A percentile compares a stretch with the other conserved stretches of the same genome.
These are phyloP conservation scores for Penicillium digitatum DNA, from an alignment of 2,329 filamentous ascomycete species.

Conservation along the genomic window DNA sequence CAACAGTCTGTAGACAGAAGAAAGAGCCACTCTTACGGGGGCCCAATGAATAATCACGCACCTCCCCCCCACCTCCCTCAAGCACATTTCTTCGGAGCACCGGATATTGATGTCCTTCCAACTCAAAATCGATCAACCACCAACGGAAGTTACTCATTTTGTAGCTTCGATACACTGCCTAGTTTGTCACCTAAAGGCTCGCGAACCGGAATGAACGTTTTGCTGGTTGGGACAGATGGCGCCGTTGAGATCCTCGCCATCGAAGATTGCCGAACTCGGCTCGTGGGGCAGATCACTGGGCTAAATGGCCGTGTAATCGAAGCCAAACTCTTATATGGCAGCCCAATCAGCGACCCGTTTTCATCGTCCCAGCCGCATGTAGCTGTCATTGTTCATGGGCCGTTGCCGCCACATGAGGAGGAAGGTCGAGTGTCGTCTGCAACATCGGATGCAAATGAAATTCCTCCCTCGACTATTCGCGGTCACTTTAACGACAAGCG, in stretches of 20 bases:
- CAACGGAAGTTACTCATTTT: slow-evolving; percentile 66
- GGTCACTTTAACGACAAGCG: slow-evolving; percentile 21
- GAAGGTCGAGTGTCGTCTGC: slow-evolving; percentile 31
- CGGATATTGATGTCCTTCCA: slow-evolving; percentile 63
- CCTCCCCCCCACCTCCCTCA: slow-evolving; percentile 72
- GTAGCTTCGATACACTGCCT: slow-evolving; percentile 70
- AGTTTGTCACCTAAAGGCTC: slow-evolving; percentile 43
- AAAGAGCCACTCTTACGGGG: slow-evolving; percentile 38
- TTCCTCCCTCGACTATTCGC: slow-evolving; percentile 26
- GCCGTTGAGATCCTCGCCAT: slow-evolving; percentile 72
- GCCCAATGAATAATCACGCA: slow-evolving; percentile 34
- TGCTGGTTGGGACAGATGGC: slow-evolving; percentile 76
- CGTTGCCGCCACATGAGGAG: slow-evolving; percentile 54
- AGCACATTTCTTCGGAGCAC: slow-evolving; percentile 70
- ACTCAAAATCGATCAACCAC: slow-evolving; percentile 20
- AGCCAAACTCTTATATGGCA: slow-evolving; percentile 78
- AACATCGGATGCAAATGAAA: slow-evolving; percentile 36
- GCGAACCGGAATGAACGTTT: slow-evolving; percentile 55
- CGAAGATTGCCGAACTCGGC: slow-evolving; percentile 66
- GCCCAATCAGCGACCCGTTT: slow-evolving; percentile 50
- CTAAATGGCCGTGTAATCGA: slow-evolving; percentile 74
- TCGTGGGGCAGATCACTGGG: slow-evolving; percentile 67
- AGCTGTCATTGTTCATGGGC: slow-evolving; percentile 75
- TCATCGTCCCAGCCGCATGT: slow-evolving; percentile 66
- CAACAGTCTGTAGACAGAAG: slow-evolving; percentile 38